Evolutionary conservation across 192 early-diverging fungal genomes (phyloP).

Genomic region (Coemansia sp.): DNA sequence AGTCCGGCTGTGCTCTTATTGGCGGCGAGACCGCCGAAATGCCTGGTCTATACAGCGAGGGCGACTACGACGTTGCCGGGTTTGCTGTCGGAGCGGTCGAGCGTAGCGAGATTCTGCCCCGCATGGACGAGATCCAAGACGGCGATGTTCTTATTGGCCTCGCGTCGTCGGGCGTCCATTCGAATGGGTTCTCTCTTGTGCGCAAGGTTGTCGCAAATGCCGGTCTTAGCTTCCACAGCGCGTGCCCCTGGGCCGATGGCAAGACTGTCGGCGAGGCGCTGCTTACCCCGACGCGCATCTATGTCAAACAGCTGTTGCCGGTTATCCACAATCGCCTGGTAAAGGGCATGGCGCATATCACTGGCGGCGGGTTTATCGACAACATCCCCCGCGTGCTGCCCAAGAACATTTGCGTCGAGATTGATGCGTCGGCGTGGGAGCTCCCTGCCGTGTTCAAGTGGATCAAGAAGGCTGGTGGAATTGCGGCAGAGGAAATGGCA

Average conservation of each 20-base stretch:
- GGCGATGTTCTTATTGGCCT: slow-evolving; percentile 91
- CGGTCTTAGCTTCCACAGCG: slow-evolving; percentile 72
- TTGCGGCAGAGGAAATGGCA: slow-evolving; percentile 79
- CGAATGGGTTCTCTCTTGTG: slow-evolving; percentile 98
- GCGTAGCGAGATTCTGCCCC: slow-evolving; percentile 84
- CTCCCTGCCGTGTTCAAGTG: slow-evolving; percentile 95
- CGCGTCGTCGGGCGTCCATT: slow-evolving; percentile 95
- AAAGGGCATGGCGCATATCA: slow-evolving; percentile 98
- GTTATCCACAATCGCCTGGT: slow-evolving; percentile 69
- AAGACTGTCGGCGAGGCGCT: slow-evolving; percentile 80
- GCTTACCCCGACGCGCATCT: slow-evolving; percentile 93
- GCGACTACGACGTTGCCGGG: slow-evolving; percentile 93
- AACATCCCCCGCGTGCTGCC: slow-evolving; percentile 98
- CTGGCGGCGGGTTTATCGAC: slow-evolving; percentile 97
- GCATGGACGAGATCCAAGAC: slow-evolving; percentile 69
- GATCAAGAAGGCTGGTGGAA: slow-evolving; percentile 78
- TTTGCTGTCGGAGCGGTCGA: slow-evolving; percentile 98
- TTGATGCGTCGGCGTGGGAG: slow-evolving; percentile 82
- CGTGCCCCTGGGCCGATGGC: slow-evolving; percentile 71
- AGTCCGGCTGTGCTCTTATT: slow-evolving; percentile 91
- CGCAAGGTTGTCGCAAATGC: slow-evolving; percentile 81
- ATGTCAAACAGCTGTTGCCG: slow-evolving; percentile 91
- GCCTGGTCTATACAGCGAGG: slow-evolving; percentile 91
- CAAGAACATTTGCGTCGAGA: slow-evolving; percentile 71
- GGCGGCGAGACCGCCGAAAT: slow-evolving; percentile 99